Conservation (phyloP, 2,329 filamentous ascomycete species). For the Fusarium torreyae region DNA sequence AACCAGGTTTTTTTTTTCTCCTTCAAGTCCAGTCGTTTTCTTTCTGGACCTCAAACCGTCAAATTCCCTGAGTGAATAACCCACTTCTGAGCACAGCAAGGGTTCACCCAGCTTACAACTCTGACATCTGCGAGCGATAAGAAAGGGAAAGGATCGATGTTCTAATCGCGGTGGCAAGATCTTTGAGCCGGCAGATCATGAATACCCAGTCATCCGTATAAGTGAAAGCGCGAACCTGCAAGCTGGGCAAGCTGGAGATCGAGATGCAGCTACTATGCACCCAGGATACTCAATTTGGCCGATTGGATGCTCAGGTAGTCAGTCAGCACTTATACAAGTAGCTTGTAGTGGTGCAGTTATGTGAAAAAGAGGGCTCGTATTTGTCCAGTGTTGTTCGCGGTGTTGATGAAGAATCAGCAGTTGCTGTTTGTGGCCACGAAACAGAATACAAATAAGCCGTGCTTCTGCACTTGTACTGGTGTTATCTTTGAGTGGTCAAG, state of each 20-base stretch:
- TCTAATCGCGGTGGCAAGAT: neutral
- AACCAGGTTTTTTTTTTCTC: neutral
- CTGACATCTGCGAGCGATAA: neutral
- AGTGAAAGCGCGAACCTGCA: constrained; percentile 33
- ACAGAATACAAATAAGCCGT: constrained; percentile 3
- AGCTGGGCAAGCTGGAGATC: constrained; percentile 21
- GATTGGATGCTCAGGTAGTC: constrained; percentile 31
- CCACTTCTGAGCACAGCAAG: constrained; percentile 3
- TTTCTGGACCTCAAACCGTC: neutral
- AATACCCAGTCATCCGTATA: constrained; percentile 23
- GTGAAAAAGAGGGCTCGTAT: constrained; percentile 6
- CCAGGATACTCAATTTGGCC: constrained; percentile 15
- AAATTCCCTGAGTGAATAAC: neutral
- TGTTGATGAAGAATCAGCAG: constrained; percentile 8
- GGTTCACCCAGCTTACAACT: neutral
- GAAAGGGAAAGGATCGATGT: neutral
- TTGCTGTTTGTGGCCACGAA: constrained; percentile 10
- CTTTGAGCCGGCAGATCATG: constrained; percentile 3
- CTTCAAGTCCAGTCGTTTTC: neutral
- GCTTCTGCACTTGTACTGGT: constrained; percentile 6
- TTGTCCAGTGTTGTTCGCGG: constrained; percentile 13
- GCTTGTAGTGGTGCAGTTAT: constrained; percentile 10
- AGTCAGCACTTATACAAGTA: constrained; percentile 19
- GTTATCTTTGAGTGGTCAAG: constrained; percentile 3
- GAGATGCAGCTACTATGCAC: constrained; percentile 21